Percentiles rank a stretch among this genome's conserved stretches.
These are phyloP conservation scores for Saturnispora serradocipensis DNA, from an alignment of 805 yeast species.

Conservation along the genomic window DNA sequence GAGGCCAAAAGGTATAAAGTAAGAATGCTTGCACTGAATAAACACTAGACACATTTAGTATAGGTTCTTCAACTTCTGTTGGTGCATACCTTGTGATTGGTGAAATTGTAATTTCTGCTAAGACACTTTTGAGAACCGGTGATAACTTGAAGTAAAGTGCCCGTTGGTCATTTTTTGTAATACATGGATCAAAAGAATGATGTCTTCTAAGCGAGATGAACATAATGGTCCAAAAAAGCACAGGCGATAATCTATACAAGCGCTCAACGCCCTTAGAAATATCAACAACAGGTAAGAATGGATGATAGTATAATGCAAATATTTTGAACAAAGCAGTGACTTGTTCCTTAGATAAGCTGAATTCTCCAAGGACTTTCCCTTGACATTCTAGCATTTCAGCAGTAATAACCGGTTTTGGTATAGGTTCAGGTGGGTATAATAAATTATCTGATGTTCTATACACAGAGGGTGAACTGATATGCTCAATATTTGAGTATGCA, in stretches of 20 bases:
- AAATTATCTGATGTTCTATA: conserved; percentile 5
- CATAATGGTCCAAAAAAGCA: conserved; percentile 89
- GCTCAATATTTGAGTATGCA: neutral
- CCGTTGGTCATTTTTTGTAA: conserved; percentile 21
- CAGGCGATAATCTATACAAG: conserved; percentile 72
- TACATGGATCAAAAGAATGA: conserved; percentile 22
- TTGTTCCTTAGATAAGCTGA: conserved; percentile 49
- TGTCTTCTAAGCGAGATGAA: conserved; percentile 71
- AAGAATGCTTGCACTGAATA: conserved; percentile 91
- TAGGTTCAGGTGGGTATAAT: conserved; percentile 15
- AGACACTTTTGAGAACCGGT: conserved; percentile 60
- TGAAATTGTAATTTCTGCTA: conserved; percentile 82
- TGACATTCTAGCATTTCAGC: conserved; percentile 38
- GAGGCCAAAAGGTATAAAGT: conserved; percentile 91
- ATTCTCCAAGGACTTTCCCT: conserved; percentile 64
- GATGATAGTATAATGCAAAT: conserved; percentile 71
- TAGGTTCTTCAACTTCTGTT: conserved; percentile 69
- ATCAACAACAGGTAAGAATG: conserved; percentile 82
- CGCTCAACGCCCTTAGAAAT: conserved; percentile 73
- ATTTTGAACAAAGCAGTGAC: conserved; percentile 59
- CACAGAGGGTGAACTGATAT: conserved; percentile 3
- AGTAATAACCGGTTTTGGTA: conserved; percentile 13
- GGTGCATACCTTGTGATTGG: conserved; percentile 84
- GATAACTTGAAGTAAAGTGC: conserved; percentile 52
- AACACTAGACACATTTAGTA: conserved; percentile 81